Evolutionary conservation across 108 stramenopile genomes (phyloP).

Genomic region (Fistulifera pelliculosa): DNA sequence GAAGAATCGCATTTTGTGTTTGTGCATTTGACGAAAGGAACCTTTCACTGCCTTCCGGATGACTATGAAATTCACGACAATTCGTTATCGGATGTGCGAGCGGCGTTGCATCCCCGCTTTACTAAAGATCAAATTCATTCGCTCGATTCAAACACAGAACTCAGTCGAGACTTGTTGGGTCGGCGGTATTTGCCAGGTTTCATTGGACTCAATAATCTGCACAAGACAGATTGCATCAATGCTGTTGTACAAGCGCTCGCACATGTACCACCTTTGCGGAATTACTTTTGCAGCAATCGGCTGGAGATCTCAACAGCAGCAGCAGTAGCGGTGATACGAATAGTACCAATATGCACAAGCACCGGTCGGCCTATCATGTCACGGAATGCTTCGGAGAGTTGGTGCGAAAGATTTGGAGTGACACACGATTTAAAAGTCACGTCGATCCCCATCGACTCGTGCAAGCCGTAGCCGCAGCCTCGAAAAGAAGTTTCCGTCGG

Average conservation of each 20-base stretch:
- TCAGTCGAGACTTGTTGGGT: conserved; percentile 87
- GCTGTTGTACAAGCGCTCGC: conserved; percentile 86
- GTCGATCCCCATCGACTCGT: conserved; percentile 95
- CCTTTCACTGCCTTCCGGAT: conserved; percentile 93
- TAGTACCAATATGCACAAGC: conserved; percentile 23
- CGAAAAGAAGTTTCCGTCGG: conserved; percentile 86
- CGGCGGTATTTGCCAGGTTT: conserved; percentile 91
- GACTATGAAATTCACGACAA: conserved; percentile 89
- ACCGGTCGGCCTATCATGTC: conserved; percentile 38
- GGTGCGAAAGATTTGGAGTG: conserved; percentile 91
- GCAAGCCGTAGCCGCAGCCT: conserved; percentile 79
- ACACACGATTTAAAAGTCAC: conserved; percentile 83
- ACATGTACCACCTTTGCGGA: conserved; percentile 85
- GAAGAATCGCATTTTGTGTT: conserved; percentile 90
- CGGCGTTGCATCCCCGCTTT: conserved; percentile 80
- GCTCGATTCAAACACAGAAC: conserved; percentile 64
- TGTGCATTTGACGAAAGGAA: conserved; percentile 71
- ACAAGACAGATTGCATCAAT: conserved; percentile 91
- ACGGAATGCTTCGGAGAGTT: conserved; percentile 84
- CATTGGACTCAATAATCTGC: conserved; percentile 91
- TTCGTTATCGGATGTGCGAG: conserved; percentile 78
- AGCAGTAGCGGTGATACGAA: conserved; percentile 12
- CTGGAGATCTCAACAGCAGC: too few relatives aligned
- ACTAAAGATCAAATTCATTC: conserved; percentile 46
- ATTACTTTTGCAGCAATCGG: conserved; percentile 73